Evolutionary conservation across 73 alveolate species (phyloP).

Genomic region (Symbiodinium natans): DNA sequence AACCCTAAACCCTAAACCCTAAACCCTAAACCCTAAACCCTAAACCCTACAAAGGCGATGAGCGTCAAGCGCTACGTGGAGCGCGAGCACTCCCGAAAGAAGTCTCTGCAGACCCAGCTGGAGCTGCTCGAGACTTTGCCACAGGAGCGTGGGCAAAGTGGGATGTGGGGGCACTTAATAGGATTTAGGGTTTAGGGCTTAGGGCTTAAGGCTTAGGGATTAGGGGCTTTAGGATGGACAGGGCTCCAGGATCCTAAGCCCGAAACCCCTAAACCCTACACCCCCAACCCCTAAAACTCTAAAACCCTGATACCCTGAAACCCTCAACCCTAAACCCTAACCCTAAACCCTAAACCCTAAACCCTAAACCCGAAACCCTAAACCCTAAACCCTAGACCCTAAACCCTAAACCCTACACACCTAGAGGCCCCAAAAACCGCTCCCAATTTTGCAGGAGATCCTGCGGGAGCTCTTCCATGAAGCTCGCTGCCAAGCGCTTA

Average conservation of each 20-base stretch:
- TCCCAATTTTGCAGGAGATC: not conserved
- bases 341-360: too few relatives aligned
- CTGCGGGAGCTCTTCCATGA: conserved; percentile 1
- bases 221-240: too few relatives aligned
- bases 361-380: not conserved
- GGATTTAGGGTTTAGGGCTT: not conserved
- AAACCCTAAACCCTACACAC: not conserved
- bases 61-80: conserved; percentile 9
- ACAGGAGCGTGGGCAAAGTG: not conserved
- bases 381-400: not conserved
- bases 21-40: too few relatives aligned
- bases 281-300: too few relatives aligned
- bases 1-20: too few relatives aligned
- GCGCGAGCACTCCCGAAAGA: conserved; percentile 7
- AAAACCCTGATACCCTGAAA: too few relatives aligned
- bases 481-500: not conserved
- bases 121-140: not conserved
- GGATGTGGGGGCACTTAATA: not conserved
- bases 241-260: too few relatives aligned
- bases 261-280: too few relatives aligned
- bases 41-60: not conserved
- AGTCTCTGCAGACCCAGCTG: not conserved
- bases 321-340: too few relatives aligned
- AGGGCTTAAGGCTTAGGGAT: too few relatives aligned
- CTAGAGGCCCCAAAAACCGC: too few relatives aligned